Conservation (phyloP, 2,329 filamentous ascomycete species). For the Penicillium glabrum region DNA sequence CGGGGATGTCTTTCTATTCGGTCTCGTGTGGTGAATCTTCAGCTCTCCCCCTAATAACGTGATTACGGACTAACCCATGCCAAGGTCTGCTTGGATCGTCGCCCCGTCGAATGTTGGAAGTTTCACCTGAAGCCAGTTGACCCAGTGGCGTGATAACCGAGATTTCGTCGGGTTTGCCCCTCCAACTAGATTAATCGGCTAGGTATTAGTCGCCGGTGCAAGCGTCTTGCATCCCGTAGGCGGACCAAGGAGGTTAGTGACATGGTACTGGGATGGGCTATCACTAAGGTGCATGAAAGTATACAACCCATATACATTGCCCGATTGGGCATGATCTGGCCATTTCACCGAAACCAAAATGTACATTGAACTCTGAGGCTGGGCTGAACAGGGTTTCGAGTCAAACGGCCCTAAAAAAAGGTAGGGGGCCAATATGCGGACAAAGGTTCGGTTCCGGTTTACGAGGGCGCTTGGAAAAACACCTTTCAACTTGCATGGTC, state of each 20-base stretch:
- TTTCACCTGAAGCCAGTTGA: constrained; percentile 3
- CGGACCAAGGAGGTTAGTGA: constrained; percentile 11
- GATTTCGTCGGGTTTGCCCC: not conserved
- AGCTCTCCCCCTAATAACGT: not conserved
- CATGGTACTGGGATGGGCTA: constrained; percentile 17
- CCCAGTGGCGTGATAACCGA: constrained; percentile 18
- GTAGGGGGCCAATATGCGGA: not conserved
- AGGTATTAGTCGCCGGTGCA: not conserved
- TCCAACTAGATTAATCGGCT: not conserved
- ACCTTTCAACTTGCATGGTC: not conserved
- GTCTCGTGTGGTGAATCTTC: not conserved
- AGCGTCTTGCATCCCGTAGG: constrained; percentile 3
- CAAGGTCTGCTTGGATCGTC: constrained; percentile 9
- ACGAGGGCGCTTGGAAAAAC: constrained; percentile 9
- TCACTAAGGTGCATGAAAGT: constrained; percentile 4
- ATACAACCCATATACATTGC: constrained; percentile 7
- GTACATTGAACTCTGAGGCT: not conserved
- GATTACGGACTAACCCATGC: not conserved
- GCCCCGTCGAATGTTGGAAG: not conserved
- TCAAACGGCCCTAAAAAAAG: not conserved
- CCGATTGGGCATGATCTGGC: constrained; percentile 11
- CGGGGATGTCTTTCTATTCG: not conserved
- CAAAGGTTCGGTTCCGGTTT: constrained; percentile 12
- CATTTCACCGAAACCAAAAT: not conserved
- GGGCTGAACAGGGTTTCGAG: not conserved